Conservation (phyloP, 2,329 filamentous ascomycete genomes). For the Hypoxylon sp. region DNA sequence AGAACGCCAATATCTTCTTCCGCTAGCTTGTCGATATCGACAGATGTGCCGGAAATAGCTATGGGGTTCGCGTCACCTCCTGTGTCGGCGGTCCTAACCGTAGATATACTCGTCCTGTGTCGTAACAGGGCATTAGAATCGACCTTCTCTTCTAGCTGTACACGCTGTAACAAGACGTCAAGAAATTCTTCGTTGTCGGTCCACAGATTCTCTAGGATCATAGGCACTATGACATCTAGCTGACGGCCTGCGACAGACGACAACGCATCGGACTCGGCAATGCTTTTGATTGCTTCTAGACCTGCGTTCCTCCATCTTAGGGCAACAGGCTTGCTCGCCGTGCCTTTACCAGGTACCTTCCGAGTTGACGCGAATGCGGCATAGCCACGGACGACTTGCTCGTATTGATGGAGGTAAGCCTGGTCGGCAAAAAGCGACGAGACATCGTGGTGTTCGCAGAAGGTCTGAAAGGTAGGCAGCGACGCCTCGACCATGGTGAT, state of each 20-base stretch:
- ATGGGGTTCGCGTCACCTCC: constrained; percentile 74
- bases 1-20: constrained; percentile 90
- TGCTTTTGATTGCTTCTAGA: constrained; percentile 82
- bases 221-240: constrained; percentile 83
- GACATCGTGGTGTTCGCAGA: constrained; percentile 90
- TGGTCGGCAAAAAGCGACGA: constrained; percentile 89
- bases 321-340: constrained; percentile 78
- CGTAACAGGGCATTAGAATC: constrained; percentile 75
- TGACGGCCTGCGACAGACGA: constrained; percentile 82
- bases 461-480: constrained; percentile 86
- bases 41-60: constrained; percentile 83
- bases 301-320: constrained; percentile 84
- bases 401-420: constrained; percentile 84
- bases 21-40: constrained; percentile 89
- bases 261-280: constrained; percentile 84
- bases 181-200: constrained; percentile 80
- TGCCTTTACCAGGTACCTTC: constrained; percentile 64
- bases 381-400: constrained; percentile 84
- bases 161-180: constrained; percentile 75
- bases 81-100: constrained; percentile 79
- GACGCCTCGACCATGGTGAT: constrained; percentile 95
- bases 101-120: constrained; percentile 83
- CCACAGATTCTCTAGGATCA: constrained; percentile 89
- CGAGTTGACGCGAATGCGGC: constrained; percentile 82
- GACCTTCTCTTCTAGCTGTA: constrained; percentile 76